Evolutionary conservation across 83 land plant genomes (phyloP), one percentile per base, ranked within the genome.

Genomic region (Picea abies): DNA sequence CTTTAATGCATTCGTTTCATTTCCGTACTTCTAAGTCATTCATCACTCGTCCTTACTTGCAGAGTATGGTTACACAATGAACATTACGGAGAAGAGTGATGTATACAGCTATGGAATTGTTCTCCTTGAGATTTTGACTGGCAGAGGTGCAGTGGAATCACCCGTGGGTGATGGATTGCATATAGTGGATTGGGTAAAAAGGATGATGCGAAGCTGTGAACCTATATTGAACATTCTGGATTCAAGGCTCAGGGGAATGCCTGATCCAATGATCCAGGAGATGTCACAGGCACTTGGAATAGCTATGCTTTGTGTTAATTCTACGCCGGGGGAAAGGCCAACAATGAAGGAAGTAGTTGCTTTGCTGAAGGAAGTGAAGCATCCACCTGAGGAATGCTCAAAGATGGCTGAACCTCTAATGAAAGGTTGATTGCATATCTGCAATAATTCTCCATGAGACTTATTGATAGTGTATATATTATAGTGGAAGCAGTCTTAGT

Each of bases 31-130:
- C 10, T n/a, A 72, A 72, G 23, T 44, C 76, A n/a, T 44, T 44
- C 22, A 9, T 73, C 6, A 44, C 49, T 56, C 4, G 4, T 16
- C 39, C 80, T 29, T 58, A 19, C 22, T 39, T 60, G 84, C 97
- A 95, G 97, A 95, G 78, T 95, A 95, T 82, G 93, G 97, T 3
- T 95, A 93, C 90, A 95, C 97, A 17, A 84, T 91, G 86, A 93
- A 93, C 80, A 93, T 95, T 69, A 93, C 98, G 32, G 93, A 94
- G 85, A 95, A 95, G 90, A 95, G 95, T 82, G 98, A 95, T 84
- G 98, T 94, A 32, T 94, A 94, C 64, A 93, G 95, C 81, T 94
- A 87, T 83, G 97, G 97, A 2, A 90, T 95, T 7, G 97, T 95
- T 41, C 83, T 95, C 16, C 89, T 95, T 15, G 97, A 95, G 88